These are phyloP conservation scores for Neofusicoccum sp. DNA, from an alignment of 2,329 filamentous ascomycete genomes.

Conservation along the genomic window DNA sequence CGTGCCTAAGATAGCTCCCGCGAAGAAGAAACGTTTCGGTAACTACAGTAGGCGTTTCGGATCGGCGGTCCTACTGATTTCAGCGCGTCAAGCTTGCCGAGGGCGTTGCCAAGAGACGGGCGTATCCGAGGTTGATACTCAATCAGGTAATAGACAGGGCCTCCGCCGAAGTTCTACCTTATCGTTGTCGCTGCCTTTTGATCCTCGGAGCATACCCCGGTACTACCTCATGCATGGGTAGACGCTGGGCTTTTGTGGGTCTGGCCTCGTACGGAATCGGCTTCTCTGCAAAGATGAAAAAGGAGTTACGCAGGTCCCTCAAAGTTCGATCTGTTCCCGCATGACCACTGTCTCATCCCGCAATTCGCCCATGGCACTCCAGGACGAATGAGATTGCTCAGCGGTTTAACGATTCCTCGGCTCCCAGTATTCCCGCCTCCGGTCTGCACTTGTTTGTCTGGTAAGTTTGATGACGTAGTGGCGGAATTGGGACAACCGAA, in stretches of 20 bases:
- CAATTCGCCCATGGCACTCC: background rate
- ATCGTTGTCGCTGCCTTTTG: background rate
- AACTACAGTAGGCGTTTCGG: background rate
- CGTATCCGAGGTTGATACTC: slow-evolving; percentile 6
- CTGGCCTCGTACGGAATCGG: background rate
- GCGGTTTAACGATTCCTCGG: background rate
- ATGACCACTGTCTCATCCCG: background rate
- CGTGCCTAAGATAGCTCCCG: background rate
- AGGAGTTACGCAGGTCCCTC: background rate
- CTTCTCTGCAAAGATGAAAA: background rate
- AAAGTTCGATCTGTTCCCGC: background rate
- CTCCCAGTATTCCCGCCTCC: background rate
- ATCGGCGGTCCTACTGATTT: background rate
- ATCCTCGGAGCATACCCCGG: background rate
- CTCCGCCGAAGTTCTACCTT: background rate
- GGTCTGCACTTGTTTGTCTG: background rate
- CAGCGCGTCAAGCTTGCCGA: background rate
- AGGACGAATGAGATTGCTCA: background rate
- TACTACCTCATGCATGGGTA: background rate
- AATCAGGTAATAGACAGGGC: background rate
- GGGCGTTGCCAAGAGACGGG: slow-evolving; percentile 8
- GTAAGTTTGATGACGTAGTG: background rate
- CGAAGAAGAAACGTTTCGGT: background rate
- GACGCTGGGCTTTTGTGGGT: background rate
- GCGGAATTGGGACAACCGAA: background rate